Evolutionary conservation across 176 grass and related monocot genomes (phyloP).

Genomic region (Avena insularis): DNA sequence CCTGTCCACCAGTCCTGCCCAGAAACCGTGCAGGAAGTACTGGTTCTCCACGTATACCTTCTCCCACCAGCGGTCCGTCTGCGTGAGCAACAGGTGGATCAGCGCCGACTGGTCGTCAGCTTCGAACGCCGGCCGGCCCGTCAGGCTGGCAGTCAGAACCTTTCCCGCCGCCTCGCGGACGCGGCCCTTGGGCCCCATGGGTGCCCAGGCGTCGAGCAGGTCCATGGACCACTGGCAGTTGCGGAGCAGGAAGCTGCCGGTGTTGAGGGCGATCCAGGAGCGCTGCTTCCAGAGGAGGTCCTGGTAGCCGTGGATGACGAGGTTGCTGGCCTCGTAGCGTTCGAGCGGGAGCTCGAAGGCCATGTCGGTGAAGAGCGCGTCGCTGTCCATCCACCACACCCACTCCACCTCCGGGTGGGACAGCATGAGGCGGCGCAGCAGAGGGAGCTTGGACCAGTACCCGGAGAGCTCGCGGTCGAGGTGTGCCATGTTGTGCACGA

Average conservation of each 20-base stretch:
- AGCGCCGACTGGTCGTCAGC: constrained; percentile 88
- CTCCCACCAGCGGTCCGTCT: constrained; percentile 63
- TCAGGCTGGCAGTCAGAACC: constrained; percentile 55
- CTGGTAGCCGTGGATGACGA: constrained; percentile 62
- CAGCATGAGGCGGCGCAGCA: constrained; percentile 72
- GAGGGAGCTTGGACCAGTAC: constrained; percentile 72
- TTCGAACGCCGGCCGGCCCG: constrained; percentile 63
- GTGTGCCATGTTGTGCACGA: constrained; percentile 57
- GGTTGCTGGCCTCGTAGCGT: constrained; percentile 56
- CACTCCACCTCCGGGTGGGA: constrained; percentile 90
- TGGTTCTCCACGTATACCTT: constrained; percentile 77
- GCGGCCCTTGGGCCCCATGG: constrained; percentile 61
- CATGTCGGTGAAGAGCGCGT: constrained; percentile 87
- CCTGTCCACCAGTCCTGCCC: constrained; percentile 60
- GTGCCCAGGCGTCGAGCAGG: constrained; percentile 77
- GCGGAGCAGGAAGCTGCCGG: constrained; percentile 74
- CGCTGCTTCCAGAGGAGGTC: constrained; percentile 55
- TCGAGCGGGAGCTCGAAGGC: constrained; percentile 67
- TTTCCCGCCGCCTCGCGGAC: constrained; percentile 58
- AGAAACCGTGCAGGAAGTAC: constrained; percentile 71
- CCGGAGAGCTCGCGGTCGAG: constrained; percentile 55
- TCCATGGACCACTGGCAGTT: constrained; percentile 93
- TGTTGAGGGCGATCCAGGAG: constrained; percentile 62
- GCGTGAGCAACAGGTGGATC: constrained; percentile 65
- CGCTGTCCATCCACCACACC: constrained; percentile 86